Conservation (phyloP, 805 yeast genomes). For the Kuraishia ogatae region DNA sequence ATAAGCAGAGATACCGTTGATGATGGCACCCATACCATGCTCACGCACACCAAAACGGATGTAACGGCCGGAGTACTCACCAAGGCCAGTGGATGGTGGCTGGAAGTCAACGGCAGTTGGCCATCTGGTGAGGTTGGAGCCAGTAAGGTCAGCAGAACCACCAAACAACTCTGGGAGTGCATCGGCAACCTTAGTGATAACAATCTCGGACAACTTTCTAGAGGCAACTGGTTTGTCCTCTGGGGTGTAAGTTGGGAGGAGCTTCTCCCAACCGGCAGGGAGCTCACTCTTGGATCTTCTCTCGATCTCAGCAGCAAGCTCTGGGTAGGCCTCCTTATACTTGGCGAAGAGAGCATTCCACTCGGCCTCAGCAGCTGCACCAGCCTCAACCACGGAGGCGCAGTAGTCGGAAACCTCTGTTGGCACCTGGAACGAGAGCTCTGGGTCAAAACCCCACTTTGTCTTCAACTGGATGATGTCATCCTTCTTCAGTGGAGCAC, state of each 20-base stretch:
- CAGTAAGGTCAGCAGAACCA: slow-evolving; percentile 98
- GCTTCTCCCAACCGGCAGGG: slow-evolving; percentile 74
- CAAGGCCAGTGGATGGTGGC: slow-evolving; percentile 70
- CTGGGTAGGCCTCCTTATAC: slow-evolving; percentile 66
- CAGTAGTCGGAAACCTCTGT: slow-evolving; percentile 73
- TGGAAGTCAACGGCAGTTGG: slow-evolving; percentile 84
- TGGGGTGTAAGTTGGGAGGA: slow-evolving; percentile 73
- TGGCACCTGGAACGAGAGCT: slow-evolving; percentile 69
- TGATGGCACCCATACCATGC: slow-evolving; percentile 98
- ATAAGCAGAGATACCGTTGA: slow-evolving; percentile 94
- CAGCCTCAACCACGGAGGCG: slow-evolving; percentile 46
- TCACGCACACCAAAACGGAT: slow-evolving; percentile 98
- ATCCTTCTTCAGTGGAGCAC: slow-evolving; percentile 90
- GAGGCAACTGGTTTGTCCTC: slow-evolving; percentile 81
- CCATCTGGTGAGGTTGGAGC: slow-evolving; percentile 92
- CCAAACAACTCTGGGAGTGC: slow-evolving; percentile 84
- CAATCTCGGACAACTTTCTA: slow-evolving; percentile 86
- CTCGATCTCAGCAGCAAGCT: slow-evolving; percentile 65
- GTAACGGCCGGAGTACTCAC: slow-evolving; percentile 87
- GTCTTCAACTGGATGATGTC: slow-evolving; percentile 82
- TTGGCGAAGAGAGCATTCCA: slow-evolving; percentile 63
- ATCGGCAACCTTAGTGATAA: slow-evolving; percentile 51
- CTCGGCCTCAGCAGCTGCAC: slow-evolving; percentile 59
- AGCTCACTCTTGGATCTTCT: slow-evolving; percentile 74
- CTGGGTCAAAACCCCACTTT: slow-evolving; percentile 84